Conservation (phyloP, 2,329 filamentous ascomycete genomes). For the Didymella exigua region DNA sequence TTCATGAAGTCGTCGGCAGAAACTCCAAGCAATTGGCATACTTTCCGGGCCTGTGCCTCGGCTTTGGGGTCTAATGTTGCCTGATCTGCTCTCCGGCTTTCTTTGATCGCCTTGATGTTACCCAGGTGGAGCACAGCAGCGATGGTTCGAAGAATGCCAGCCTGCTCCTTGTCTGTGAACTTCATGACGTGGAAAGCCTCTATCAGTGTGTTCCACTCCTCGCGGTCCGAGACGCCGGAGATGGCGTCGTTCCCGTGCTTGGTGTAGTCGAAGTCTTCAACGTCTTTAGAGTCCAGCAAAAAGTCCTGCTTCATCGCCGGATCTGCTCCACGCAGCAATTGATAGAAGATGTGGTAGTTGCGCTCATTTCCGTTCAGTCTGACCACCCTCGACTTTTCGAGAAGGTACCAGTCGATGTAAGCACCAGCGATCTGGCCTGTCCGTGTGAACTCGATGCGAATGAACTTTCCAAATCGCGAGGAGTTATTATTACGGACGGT, state of each 20-base stretch:
- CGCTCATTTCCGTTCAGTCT: slow-evolving; percentile 84
- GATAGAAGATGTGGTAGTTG: slow-evolving; percentile 98
- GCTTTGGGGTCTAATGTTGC: slow-evolving; percentile 80
- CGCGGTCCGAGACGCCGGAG: slow-evolving; percentile 82
- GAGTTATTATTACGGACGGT: slow-evolving; percentile 99
- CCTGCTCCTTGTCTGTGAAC: slow-evolving; percentile 83
- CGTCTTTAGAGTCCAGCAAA: slow-evolving; percentile 73
- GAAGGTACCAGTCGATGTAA: slow-evolving; percentile 97
- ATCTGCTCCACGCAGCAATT: slow-evolving; percentile 85
- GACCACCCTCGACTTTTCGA: slow-evolving; percentile 98
- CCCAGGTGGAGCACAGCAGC: slow-evolving; percentile 92
- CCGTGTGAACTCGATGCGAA: slow-evolving; percentile 91
- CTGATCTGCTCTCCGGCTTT: slow-evolving; percentile 89
- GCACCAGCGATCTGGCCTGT: slow-evolving; percentile 91
- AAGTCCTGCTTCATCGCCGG: slow-evolving; percentile 74
- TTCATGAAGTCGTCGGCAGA: slow-evolving; percentile 83
- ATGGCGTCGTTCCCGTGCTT: slow-evolving; percentile 91
- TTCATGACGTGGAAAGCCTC: slow-evolving; percentile 96
- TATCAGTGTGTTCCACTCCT: slow-evolving; percentile 87
- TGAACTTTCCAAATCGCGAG: slow-evolving; percentile 97
- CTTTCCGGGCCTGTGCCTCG: slow-evolving; percentile 73
- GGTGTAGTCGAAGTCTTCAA: slow-evolving; percentile 91
- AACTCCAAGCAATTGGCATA: slow-evolving; percentile 85
- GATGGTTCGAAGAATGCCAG: slow-evolving; percentile 81
- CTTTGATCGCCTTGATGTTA: slow-evolving; percentile 87